Conservation (phyloP, 2,329 filamentous ascomycete genomes). For the Pseudogymnoascus sp. region DNA sequence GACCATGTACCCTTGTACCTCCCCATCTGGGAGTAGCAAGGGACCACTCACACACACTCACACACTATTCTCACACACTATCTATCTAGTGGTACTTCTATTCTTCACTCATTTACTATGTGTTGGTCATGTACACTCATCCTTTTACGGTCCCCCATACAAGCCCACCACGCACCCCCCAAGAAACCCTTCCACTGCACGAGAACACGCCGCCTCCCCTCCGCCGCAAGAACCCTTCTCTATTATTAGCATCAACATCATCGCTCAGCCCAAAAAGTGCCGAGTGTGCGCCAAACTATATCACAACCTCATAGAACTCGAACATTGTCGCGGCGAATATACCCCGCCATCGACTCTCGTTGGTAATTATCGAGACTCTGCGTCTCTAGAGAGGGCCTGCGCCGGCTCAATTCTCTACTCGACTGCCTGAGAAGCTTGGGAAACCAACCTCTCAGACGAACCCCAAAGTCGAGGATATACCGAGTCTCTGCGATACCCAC, state of each 20-base stretch:
- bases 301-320: conserved; percentile 5
- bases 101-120: background rate
- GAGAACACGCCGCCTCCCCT: conserved; percentile 6
- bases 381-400: conserved; percentile 1
- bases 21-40: background rate
- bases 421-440: conserved; percentile 2
- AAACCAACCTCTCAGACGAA: background rate
- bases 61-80: background rate
- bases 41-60: background rate
- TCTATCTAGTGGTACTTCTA: background rate
- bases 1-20: background rate
- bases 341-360: conserved; percentile 2
- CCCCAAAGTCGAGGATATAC: background rate
- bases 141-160: background rate
- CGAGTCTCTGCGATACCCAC: conserved; percentile 2
- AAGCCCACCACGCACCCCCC: background rate
- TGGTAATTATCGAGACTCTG: conserved; percentile 6
- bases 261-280: conserved; percentile 6
- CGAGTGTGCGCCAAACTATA: conserved; percentile 4
- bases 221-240: conserved; percentile 9
- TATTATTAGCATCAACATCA: conserved; percentile 11
- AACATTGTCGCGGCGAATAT: conserved; percentile 1
- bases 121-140: background rate
- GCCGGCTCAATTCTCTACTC: conserved; percentile 7
- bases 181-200: conserved; percentile 4